Base-by-base conservation (phyloP, 192 early-diverging fungal genomes). In the Radiomyces spectabilis region DNA sequence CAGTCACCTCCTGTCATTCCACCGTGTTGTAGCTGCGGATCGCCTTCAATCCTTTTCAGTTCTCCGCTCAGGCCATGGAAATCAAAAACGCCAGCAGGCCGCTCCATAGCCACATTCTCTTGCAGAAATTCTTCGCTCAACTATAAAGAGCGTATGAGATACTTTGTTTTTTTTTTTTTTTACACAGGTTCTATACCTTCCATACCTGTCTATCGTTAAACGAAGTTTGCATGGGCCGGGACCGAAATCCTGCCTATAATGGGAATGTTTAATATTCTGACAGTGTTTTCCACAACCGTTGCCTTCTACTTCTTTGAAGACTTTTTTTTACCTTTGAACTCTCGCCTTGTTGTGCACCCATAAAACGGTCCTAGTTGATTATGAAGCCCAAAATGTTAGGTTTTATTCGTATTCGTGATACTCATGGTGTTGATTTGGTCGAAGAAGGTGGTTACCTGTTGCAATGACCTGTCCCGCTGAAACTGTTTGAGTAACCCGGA, bases 401-500 rank as follows among this genome's bases (percentile, higher is more conserved):
- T n/a, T n/a, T n/a, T n/a, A n/a, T n/a, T n/a, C n/a, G n/a, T n/a
- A n/a, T n/a, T n/a, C n/a, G n/a, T n/a, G n/a, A n/a, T n/a, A n/a
- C n/a, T n/a, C n/a, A n/a, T n/a, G n/a, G n/a, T n/a, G n/a, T n/a
- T n/a, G n/a, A n/a, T n/a, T n/a, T n/a, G n/a, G n/a, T n/a, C n/a
- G n/a, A n/a, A n/a, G n/a, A n/a, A n/a, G n/a, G n/a, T 68, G 63
- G 65, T 55, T 79, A 81, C 91, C 79, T 89, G 89, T 59, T 92
- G 84, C 5, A 88, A 72, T 5, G 87, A 87, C 32, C 80, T 73
- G 63, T 93, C 89, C 41, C 82, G 74, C 39, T 82, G 63, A 59
- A 93, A 77, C 62, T 85, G 86, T 63, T 95, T 93, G 74, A 85
- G 81, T 51, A 95, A 78, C 2, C 79, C 77, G 31, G 53, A 65